Percentiles rank a stretch among this genome's conserved stretches.
Evolutionary conservation across 305 asterid genomes (phyloP).

Genomic region (Fraxinus baroniana): DNA sequence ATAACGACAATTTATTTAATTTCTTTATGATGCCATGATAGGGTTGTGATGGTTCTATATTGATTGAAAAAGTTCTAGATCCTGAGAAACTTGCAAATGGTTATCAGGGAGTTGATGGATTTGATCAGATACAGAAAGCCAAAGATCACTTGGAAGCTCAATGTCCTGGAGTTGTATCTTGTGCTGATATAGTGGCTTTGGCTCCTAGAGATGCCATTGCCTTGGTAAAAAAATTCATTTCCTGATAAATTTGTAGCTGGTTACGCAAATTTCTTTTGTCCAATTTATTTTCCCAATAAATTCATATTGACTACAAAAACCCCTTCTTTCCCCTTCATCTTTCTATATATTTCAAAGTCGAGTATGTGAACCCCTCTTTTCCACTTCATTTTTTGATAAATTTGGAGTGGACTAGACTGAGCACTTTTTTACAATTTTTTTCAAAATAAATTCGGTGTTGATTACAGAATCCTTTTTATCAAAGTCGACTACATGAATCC

Average conservation of each 20-base stretch:
- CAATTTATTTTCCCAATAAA: no score
- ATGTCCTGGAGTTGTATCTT: slow-evolving; percentile 44
- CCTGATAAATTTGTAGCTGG: no score
- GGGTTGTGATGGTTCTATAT: slow-evolving; percentile 50
- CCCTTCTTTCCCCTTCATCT: no score
- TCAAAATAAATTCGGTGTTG: no score
- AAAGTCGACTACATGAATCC: no score
- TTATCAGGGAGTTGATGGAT: slow-evolving; percentile 36
- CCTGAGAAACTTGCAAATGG: slow-evolving; percentile 25
- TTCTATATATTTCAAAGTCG: neutral
- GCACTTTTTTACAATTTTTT: no score
- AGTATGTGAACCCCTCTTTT: no score
- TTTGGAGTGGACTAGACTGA: no score
- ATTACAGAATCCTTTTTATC: no score
- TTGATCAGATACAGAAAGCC: slow-evolving; percentile 24
- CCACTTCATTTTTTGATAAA: no score
- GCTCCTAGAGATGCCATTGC: slow-evolving; percentile 41
- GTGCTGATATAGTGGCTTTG: slow-evolving; percentile 44
- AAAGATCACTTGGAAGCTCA: slow-evolving; percentile 25
- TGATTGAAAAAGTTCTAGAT: slow-evolving; percentile 19
- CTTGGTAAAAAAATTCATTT: slow-evolving; percentile 22
- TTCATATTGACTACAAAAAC: no score
- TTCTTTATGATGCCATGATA: slow-evolving; percentile 1
- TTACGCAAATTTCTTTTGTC: no score
- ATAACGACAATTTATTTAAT: neutral